Evolutionary conservation across 2,329 filamentous ascomycete species (phyloP).

Genomic region (Raffaelea arxii): DNA sequence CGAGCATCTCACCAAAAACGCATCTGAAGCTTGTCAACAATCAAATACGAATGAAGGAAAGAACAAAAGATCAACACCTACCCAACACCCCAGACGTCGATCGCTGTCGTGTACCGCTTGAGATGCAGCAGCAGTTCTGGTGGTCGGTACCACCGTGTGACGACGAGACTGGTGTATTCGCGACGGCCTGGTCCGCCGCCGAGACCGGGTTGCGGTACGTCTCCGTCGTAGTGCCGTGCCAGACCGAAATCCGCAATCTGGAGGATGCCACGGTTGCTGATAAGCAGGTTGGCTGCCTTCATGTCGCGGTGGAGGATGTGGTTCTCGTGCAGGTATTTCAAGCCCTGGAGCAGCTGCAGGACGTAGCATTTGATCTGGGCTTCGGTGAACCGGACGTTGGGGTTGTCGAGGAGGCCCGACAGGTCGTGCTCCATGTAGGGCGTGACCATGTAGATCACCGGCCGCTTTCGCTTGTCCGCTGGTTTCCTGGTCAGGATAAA

Average conservation of each 20-base stretch:
- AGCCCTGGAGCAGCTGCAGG: conserved; percentile 80
- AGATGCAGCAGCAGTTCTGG: conserved; percentile 85
- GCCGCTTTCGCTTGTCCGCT: conserved; percentile 70
- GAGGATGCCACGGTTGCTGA: conserved; percentile 85
- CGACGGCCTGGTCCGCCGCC: conserved; percentile 77
- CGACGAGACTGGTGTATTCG: conserved; percentile 94
- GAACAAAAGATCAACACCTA: conserved; percentile 31
- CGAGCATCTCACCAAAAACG: conserved; percentile 96
- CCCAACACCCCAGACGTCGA: conserved; percentile 98
- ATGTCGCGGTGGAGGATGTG: conserved; percentile 93
- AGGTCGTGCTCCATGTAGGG: conserved; percentile 99
- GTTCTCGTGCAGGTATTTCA: conserved; percentile 82
- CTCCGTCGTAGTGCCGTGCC: conserved; percentile 84
- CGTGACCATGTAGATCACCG: conserved; percentile 96
- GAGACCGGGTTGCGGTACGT: conserved; percentile 62
- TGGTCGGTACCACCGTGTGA: conserved; percentile 94
- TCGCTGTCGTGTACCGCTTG: conserved; percentile 88
- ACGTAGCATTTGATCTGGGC: conserved; percentile 98
- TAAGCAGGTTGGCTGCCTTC: conserved; percentile 96
- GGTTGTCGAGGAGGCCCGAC: conserved; percentile 93
- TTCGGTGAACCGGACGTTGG: conserved; percentile 75
- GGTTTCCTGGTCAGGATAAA: conserved; percentile 7
- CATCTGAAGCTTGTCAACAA: conserved; percentile 46
- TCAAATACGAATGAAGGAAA: conserved; percentile 1
- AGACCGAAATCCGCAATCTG: conserved; percentile 98